These are phyloP conservation scores for Trichoderma asperelloides DNA, from an alignment of 495 filamentous ascomycete species.

Conservation along the genomic window DNA sequence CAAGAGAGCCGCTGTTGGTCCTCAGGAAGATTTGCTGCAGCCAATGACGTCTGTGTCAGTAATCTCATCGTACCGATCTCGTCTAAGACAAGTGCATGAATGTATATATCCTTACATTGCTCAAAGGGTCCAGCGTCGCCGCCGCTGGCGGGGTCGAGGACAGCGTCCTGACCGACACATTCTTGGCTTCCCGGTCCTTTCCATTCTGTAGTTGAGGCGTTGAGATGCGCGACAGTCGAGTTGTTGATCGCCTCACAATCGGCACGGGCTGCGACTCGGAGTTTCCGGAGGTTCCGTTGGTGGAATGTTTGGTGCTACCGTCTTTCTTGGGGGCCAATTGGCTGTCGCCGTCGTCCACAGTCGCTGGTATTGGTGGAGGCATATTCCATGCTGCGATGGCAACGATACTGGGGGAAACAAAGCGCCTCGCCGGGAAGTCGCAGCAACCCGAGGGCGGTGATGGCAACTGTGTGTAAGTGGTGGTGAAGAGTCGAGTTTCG, in stretches of 20 bases:
- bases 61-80: background rate
- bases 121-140: slow-evolving; percentile 36
- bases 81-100: background rate
- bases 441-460: background rate
- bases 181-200: slow-evolving; percentile 20
- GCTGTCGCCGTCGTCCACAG: background rate
- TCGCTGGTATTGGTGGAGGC: background rate
- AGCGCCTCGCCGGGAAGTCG: background rate
- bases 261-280: background rate
- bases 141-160: slow-evolving; percentile 17
- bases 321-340: background rate
- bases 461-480: background rate
- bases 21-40: slow-evolving; percentile 65
- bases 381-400: slow-evolving; percentile 1
- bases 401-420: background rate
- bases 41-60: slow-evolving; percentile 5
- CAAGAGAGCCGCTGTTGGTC: slow-evolving; percentile 61
- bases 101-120: slow-evolving; percentile 27
- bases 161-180: slow-evolving; percentile 11
- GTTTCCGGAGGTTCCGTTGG: background rate
- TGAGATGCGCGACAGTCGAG: slow-evolving; percentile 19
- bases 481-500: background rate
- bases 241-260: slow-evolving; percentile 4
- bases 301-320: background rate
- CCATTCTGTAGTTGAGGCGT: slow-evolving; percentile 13